phyloP scores from a whole-genome alignment of 352 stramenopile species.

The Aphanomyces cochlioides region DNA sequence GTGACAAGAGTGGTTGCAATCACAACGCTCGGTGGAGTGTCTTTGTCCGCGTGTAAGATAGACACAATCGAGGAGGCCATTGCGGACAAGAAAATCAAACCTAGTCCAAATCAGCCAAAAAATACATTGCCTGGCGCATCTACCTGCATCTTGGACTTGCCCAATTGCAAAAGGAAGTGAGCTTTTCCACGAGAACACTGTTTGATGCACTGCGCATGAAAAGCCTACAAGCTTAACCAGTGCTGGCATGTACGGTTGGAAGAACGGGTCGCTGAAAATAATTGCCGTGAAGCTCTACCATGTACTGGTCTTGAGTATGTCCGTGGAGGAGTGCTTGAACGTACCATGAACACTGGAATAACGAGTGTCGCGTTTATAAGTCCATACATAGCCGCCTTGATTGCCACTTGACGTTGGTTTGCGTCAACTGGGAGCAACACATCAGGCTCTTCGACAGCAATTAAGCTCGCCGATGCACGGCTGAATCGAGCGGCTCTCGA shows the following conservation, averaged over 20 bases:
- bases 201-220: constrained; percentile 91
- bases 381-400: constrained; percentile 77
- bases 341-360: constrained; percentile 54
- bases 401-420: constrained; percentile 34
- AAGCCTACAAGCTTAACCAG: constrained; percentile 92
- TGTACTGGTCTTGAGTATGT: constrained; percentile 40
- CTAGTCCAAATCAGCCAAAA: constrained; percentile 1
- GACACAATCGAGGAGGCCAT: constrained; percentile 91
- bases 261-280: constrained; percentile 86
- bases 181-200: constrained; percentile 89
- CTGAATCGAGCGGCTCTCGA: constrained; percentile 2
- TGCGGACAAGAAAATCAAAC: constrained; percentile 93
- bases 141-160: constrained; percentile 93
- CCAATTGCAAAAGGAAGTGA: constrained; percentile 94
- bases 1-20: constrained; percentile 91
- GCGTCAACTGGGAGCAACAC: neutral
- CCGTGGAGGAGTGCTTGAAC: neutral
- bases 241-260: constrained; percentile 48
- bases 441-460: neutral
- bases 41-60: constrained; percentile 47
- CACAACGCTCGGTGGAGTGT: constrained; percentile 47
- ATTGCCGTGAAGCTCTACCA: constrained; percentile 91
- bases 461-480: constrained; percentile 4
- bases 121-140: neutral
- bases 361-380: constrained; percentile 87